These are phyloP conservation scores for Candida sanyiensis DNA, from an alignment of 805 yeast species.

Conservation along the genomic window DNA sequence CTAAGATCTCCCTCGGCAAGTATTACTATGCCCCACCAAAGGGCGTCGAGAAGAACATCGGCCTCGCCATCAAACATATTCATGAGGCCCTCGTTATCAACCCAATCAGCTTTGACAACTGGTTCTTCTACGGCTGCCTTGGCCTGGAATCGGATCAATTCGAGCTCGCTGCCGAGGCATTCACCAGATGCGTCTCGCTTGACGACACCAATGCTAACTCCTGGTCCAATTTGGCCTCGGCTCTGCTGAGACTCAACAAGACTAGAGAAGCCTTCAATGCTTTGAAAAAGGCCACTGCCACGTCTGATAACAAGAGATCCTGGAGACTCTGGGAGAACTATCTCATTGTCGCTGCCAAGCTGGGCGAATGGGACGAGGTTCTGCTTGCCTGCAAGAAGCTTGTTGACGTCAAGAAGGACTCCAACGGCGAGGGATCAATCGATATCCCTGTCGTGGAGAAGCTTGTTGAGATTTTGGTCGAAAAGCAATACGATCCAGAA, in stretches of 20 bases:
- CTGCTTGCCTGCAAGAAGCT: slow-evolving; percentile 66
- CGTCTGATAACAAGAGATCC: slow-evolving; percentile 60
- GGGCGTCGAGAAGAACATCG: slow-evolving; percentile 46
- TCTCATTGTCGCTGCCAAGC: slow-evolving; percentile 70
- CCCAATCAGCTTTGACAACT: slow-evolving; percentile 72
- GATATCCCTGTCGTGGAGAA: slow-evolving; percentile 74
- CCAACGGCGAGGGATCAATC: slow-evolving; percentile 55
- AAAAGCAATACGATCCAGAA: slow-evolving; percentile 38
- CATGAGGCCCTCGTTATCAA: slow-evolving; percentile 67
- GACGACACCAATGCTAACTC: slow-evolving; percentile 77
- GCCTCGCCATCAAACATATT: slow-evolving; percentile 56
- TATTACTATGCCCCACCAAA: slow-evolving; percentile 68
- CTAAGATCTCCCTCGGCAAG: slow-evolving; percentile 77
- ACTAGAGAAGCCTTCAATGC: slow-evolving; percentile 80
- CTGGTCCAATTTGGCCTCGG: slow-evolving; percentile 89
- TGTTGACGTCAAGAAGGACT: slow-evolving; percentile 49
- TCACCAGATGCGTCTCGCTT: slow-evolving; percentile 80
- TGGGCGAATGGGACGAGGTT: slow-evolving; percentile 87
- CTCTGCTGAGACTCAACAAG: slow-evolving; percentile 60
- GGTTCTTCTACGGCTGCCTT: slow-evolving; percentile 91
- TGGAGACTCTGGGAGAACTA: slow-evolving; percentile 93
- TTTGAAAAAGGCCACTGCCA: slow-evolving; percentile 69
- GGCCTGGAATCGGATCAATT: slow-evolving; percentile 70
- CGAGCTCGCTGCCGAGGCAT: slow-evolving; percentile 83
- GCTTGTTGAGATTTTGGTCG: slow-evolving; percentile 57